phyloP scores from a whole-genome alignment of 2,329 filamentous ascomycete genomes.

The Fusarium burgessii region DNA sequence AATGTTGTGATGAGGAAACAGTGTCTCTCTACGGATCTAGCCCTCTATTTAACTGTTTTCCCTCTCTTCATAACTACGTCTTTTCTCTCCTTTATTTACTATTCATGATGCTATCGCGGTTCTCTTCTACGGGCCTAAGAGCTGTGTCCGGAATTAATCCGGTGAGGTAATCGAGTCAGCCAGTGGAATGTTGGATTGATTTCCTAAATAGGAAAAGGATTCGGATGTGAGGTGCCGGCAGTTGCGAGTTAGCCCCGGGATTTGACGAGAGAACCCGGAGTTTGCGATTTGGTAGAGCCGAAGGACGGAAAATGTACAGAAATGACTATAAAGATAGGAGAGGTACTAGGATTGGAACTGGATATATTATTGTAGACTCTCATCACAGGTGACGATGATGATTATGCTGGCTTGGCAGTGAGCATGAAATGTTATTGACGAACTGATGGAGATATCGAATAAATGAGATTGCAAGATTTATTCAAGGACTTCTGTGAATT shows the following conservation, averaged over 20 bases:
- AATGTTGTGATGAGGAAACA: not conserved
- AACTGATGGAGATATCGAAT: not conserved
- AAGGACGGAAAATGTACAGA: not conserved
- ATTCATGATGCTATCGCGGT: slow-evolving; percentile 18
- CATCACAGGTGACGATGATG: not conserved
- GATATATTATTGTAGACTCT: not conserved
- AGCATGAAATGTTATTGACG: not conserved
- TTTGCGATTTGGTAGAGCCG: not conserved
- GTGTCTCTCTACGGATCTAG: not conserved
- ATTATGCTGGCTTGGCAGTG: not conserved
- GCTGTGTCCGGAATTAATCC: slow-evolving; percentile 12
- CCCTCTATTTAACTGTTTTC: slow-evolving; percentile 17
- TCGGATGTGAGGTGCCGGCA: slow-evolving; percentile 3
- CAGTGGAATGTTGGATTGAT: slow-evolving; percentile 9
- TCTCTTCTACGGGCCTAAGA: slow-evolving; percentile 22
- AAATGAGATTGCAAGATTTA: not conserved
- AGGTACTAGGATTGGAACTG: not conserved
- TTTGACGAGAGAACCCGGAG: not conserved
- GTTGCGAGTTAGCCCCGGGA: not conserved
- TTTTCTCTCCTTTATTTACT: not conserved
- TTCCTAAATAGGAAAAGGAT: slow-evolving; percentile 38
- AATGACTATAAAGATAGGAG: not conserved
- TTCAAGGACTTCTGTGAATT: not conserved
- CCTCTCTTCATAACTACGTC: not conserved
- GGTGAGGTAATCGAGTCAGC: not conserved